Evolutionary conservation across 495 filamentous ascomycete genomes (phyloP).

Genomic region (Alectoria sarmentosa): DNA sequence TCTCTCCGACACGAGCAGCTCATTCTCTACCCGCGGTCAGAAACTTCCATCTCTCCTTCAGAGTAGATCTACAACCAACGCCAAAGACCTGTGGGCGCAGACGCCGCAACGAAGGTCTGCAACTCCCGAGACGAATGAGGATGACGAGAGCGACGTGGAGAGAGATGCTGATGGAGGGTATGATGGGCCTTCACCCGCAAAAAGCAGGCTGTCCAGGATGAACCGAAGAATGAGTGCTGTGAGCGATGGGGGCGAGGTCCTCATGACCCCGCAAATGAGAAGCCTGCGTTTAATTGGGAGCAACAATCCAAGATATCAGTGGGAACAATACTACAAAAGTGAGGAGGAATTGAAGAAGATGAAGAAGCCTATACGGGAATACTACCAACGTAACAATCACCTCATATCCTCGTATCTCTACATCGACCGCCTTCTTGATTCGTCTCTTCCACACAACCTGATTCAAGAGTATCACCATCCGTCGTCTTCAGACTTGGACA

Average conservation of each 20-base stretch:
- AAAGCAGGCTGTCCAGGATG: slow-evolving; percentile 12
- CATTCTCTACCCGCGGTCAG: slow-evolving; percentile 29
- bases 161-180: slow-evolving; percentile 15
- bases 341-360: slow-evolving; percentile 56
- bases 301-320: slow-evolving; percentile 65
- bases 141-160: slow-evolving; percentile 24
- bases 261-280: slow-evolving; percentile 64
- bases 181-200: slow-evolving; percentile 1
- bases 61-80: slow-evolving; percentile 25
- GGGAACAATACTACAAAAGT: slow-evolving; percentile 66
- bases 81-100: slow-evolving; percentile 19
- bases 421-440: slow-evolving; percentile 86
- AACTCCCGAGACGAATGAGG: slow-evolving; percentile 13
- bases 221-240: slow-evolving; percentile 31
- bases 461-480: slow-evolving; percentile 72
- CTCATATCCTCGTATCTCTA: slow-evolving; percentile 84
- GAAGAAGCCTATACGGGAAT: slow-evolving; percentile 62
- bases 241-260: slow-evolving; percentile 36
- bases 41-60: slow-evolving; percentile 28
- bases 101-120: slow-evolving; percentile 19
- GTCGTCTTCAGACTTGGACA: slow-evolving; percentile 31
- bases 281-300: slow-evolving; percentile 73
- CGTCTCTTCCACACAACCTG: slow-evolving; percentile 74
- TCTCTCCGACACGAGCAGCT: slow-evolving; percentile 24
- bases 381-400: slow-evolving; percentile 78